Evolutionary conservation across 2,329 filamentous ascomycete genomes (phyloP).

Genomic region (Lanzia echinophila): DNA sequence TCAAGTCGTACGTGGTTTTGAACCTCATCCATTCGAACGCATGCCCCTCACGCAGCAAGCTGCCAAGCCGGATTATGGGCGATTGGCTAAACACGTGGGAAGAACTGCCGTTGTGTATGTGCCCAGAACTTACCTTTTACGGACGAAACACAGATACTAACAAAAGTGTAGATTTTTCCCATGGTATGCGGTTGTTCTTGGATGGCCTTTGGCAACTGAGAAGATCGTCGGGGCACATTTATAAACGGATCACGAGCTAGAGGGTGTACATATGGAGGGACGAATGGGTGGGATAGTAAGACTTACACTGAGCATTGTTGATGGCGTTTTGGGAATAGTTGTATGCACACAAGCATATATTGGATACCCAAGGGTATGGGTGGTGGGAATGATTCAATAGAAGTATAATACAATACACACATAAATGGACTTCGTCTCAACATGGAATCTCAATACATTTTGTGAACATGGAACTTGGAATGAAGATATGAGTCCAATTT

Average conservation of each 20-base stretch:
- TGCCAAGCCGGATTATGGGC: constrained; percentile 1
- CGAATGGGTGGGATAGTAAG: neutral
- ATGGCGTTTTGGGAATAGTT: neutral
- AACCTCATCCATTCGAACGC: constrained; percentile 8
- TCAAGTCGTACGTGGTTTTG: constrained; percentile 3
- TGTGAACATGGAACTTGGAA: too few species aligned
- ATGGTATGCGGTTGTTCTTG: constrained; percentile 4
- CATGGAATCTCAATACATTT: neutral
- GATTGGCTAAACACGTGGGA: neutral
- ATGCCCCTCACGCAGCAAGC: constrained; percentile 1
- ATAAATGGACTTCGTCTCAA: neutral
- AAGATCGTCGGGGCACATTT: neutral
- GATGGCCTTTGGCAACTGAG: constrained; percentile 10
- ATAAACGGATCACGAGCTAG: neutral
- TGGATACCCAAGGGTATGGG: neutral
- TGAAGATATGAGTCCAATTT: too few species aligned
- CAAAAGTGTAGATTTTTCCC: constrained; percentile 3
- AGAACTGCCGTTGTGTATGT: constrained; percentile 6
- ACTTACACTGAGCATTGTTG: neutral
- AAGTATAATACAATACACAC: neutral
- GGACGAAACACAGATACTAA: neutral
- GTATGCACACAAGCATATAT: neutral
- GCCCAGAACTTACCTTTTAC: neutral
- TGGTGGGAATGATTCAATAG: neutral
- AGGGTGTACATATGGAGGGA: neutral